A percentile compares a stretch with the other conserved stretches of the same genome.
Conservation (phyloP, 371 early-diverging fungal genomes). For the Synchytrium microbalum region DNA sequence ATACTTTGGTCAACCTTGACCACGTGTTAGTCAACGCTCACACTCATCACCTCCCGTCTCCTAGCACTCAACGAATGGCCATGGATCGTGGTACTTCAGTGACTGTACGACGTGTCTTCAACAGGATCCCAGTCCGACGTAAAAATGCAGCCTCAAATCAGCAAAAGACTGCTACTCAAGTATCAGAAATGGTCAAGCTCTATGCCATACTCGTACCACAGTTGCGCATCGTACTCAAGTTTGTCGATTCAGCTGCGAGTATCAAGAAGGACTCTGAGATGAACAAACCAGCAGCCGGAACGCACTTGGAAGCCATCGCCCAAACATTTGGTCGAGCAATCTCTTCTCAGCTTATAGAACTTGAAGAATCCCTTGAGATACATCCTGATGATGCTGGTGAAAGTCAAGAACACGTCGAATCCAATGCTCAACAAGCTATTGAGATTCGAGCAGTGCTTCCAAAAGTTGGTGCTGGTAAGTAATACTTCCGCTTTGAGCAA, state of each 20-base stretch:
- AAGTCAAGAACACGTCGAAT: background rate
- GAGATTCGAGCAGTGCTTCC: slow-evolving; percentile 1
- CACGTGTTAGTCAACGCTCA: background rate
- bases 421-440: background rate
- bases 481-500: background rate
- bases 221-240: background rate
- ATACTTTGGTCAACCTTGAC: background rate
- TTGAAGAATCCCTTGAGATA: background rate
- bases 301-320: background rate
- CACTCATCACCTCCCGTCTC: background rate
- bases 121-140: slow-evolving; percentile 35
- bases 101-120: slow-evolving; percentile 31
- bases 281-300: background rate
- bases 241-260: background rate
- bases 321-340: background rate
- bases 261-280: background rate
- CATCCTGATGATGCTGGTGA: background rate
- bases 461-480: background rate
- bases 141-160: background rate
- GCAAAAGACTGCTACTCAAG: background rate
- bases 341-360: background rate
- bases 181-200: background rate
- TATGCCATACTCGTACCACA: background rate
- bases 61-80: background rate
- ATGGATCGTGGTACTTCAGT: slow-evolving; percentile 28